A percentile compares a stretch with the other conserved stretches of the same genome.
Evolutionary conservation across 2,329 filamentous ascomycete species (phyloP).

Genomic region (Colletotrichum sojae): DNA sequence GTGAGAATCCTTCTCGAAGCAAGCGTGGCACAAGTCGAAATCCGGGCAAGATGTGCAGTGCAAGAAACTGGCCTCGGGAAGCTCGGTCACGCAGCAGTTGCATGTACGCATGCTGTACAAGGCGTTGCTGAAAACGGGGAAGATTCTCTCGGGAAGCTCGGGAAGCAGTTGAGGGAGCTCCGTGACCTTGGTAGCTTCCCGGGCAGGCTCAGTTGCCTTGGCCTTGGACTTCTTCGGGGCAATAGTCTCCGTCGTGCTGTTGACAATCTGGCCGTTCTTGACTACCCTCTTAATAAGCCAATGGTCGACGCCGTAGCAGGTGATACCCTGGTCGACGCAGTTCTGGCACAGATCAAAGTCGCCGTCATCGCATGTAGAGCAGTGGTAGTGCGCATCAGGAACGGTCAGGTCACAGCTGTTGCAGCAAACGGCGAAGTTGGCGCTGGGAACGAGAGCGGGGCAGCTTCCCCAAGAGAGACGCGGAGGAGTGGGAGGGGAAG

Average conservation of each 20-base stretch:
- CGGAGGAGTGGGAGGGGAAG: not conserved
- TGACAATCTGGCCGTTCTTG: constrained; percentile 82
- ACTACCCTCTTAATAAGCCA: constrained; percentile 96
- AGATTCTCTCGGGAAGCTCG: constrained; percentile 9
- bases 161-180: constrained; percentile 21
- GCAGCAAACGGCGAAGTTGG: constrained; percentile 89
- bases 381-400: constrained; percentile 90
- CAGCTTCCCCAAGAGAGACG: constrained; percentile 27
- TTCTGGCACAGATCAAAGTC: constrained; percentile 93
- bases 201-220: constrained; percentile 42
- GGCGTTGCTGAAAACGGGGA: constrained; percentile 31
- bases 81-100: constrained; percentile 75
- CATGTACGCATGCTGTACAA: constrained; percentile 73
- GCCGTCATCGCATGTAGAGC: constrained; percentile 90
- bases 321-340: constrained; percentile 82
- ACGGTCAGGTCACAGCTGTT: constrained; percentile 89
- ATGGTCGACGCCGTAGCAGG: constrained; percentile 84
- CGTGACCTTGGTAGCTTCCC: constrained; percentile 37
- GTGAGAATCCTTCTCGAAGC: constrained; percentile 82
- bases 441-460: constrained; percentile 43
- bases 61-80: constrained; percentile 84
- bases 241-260: constrained; percentile 88
- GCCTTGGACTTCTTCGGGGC: constrained; percentile 69
- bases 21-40: constrained; percentile 90
- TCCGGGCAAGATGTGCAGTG: constrained; percentile 90